Percentiles rank a stretch among this genome's conserved stretches.
phyloP scores from a whole-genome alignment of 768 basidiomycete genomes.

The Auricularia sp. region DNA sequence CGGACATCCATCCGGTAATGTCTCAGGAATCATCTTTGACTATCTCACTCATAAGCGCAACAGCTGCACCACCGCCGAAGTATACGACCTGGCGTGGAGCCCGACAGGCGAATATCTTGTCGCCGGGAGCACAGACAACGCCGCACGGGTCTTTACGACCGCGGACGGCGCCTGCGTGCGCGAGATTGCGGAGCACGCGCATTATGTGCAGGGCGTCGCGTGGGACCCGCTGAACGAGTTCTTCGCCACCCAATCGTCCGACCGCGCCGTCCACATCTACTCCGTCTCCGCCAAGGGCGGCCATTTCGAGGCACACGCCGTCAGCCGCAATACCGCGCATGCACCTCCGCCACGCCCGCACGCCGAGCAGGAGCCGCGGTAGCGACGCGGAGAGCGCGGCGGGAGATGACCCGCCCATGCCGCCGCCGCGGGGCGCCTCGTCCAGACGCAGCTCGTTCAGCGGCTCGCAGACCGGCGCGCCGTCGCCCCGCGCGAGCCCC shows the following conservation, averaged over 20 bases:
- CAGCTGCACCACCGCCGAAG: constrained; percentile 89
- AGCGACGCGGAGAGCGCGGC: constrained; percentile 65
- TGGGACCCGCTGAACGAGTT: constrained; percentile 98
- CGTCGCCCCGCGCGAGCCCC: constrained; percentile 57
- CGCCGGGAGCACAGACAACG: constrained; percentile 95
- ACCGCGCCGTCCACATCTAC: constrained; percentile 93
- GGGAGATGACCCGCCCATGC: constrained; percentile 25
- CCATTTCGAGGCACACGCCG: constrained; percentile 79
- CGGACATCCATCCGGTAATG: constrained; percentile 72
- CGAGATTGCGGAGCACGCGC: constrained; percentile 87
- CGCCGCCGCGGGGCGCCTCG: constrained; percentile 43
- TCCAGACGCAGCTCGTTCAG: constrained; percentile 60
- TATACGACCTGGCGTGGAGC: constrained; percentile 97
- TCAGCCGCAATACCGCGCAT: constrained; percentile 82
- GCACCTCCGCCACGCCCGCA: constrained; percentile 57
- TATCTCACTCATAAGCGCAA: neutral
- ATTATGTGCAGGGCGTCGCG: constrained; percentile 96
- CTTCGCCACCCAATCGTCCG: constrained; percentile 94
- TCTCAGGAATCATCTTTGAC: neutral
- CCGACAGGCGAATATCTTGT: constrained; percentile 90
- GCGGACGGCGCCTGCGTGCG: constrained; percentile 75
- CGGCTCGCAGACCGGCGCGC: constrained; percentile 69
- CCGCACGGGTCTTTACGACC: constrained; percentile 71
- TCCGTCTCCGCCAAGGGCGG: constrained; percentile 69
- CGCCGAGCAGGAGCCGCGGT: constrained; percentile 52